A percentile compares a stretch with the other conserved stretches of the same genome.
Conservation (phyloP, 257 asterid genomes). For the Solanum rostratum region DNA sequence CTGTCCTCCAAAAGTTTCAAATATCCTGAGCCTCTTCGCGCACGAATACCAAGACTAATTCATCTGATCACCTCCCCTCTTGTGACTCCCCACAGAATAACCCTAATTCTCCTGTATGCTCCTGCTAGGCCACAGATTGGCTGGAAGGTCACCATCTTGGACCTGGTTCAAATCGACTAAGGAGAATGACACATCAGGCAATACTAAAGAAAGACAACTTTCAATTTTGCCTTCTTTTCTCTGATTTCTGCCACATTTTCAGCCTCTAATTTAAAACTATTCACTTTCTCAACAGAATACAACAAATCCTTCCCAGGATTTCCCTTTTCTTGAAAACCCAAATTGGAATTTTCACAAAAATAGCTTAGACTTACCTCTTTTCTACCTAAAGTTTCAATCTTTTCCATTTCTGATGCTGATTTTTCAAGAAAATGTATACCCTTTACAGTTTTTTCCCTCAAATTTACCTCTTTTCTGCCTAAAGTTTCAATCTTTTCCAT, state of each 20-base stretch:
- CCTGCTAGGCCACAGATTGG: conserved; percentile 37
- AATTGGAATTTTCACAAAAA: not conserved
- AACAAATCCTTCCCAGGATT: not conserved
- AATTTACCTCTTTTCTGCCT: not conserved
- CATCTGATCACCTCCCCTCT: not conserved
- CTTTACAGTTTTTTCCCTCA: no score
- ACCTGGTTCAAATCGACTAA: not conserved
- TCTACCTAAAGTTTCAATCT: not conserved
- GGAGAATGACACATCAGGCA: not conserved
- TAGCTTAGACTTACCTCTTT: not conserved
- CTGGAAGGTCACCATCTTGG: not conserved
- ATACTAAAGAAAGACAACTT: not conserved
- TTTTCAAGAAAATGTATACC: conserved; percentile 1
- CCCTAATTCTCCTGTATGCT: conserved; percentile 4
- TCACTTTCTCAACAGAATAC: conserved; percentile 20
- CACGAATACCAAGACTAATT: not conserved
- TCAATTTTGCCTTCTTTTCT: conserved; percentile 40
- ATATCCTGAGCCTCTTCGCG: conserved; percentile 3
- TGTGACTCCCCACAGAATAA: conserved; percentile 8
- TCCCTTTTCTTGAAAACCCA: not conserved
- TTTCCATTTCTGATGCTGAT: not conserved
- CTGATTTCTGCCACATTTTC: conserved; percentile 5
- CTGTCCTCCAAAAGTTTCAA: conserved; percentile 31
- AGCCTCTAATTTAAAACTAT: conserved; percentile 42
- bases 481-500: not conserved